phyloP scores from a whole-genome alignment of 179 eudicot species.

The Gypsophila paniculata region DNA sequence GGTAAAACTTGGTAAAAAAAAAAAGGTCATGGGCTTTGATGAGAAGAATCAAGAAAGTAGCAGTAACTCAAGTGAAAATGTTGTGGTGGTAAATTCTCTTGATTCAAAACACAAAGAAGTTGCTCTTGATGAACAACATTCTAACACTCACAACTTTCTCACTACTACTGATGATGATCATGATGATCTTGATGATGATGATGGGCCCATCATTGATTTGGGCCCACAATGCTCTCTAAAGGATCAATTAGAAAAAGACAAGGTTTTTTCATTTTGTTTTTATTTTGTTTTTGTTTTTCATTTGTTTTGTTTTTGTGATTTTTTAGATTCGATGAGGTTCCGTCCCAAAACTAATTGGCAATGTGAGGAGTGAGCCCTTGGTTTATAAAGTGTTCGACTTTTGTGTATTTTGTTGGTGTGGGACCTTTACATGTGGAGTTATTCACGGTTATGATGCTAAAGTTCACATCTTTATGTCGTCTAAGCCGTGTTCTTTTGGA shows the following conservation, averaged over 20 bases:
- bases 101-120: conserved; percentile 28
- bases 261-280: conserved; percentile 41
- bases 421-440: too few species aligned
- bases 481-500: too few species aligned
- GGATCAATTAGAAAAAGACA: conserved; percentile 79
- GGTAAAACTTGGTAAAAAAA: not conserved
- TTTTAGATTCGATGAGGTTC: too few species aligned
- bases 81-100: not conserved
- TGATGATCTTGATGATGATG: conserved; percentile 55
- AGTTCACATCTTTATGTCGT: conserved; percentile 10
- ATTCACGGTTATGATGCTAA: not conserved
- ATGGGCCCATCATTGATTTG: conserved; percentile 46
- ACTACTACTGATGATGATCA: conserved; percentile 44
- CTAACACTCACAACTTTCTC: conserved; percentile 24
- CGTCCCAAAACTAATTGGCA: too few species aligned
- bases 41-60: conserved; percentile 27
- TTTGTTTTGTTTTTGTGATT: too few species aligned
- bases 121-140: conserved; percentile 10
- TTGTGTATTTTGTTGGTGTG: not conserved
- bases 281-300: too few species aligned
- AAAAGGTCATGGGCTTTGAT: conserved; percentile 31
- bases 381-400: conserved; percentile 1
- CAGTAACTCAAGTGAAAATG: conserved; percentile 20
- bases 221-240: conserved; percentile 78
- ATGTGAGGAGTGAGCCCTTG: too few species aligned